phyloP scores from a whole-genome alignment of 2,329 filamentous ascomycete species.

The Ascochyta fabae region DNA sequence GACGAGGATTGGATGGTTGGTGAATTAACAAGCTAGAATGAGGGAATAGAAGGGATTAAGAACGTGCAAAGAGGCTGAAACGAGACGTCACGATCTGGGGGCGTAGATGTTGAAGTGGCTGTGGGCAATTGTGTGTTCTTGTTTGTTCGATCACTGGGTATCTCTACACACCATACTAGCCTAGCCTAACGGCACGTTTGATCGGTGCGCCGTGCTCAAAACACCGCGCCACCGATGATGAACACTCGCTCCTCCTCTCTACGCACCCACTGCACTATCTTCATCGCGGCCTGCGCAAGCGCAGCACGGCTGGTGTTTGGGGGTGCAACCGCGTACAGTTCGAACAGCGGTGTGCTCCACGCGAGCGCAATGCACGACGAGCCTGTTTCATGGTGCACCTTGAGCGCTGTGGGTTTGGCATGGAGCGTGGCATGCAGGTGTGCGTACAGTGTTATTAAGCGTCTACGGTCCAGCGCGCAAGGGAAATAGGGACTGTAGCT shows the following conservation, averaged over 20 bases:
- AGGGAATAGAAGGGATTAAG: too few relatives aligned
- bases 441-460: conserved; percentile 77
- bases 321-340: conserved; percentile 93
- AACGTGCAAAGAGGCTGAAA: too few relatives aligned
- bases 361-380: conserved; percentile 77
- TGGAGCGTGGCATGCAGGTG: conserved; percentile 86
- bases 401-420: conserved; percentile 80
- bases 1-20: too few relatives aligned
- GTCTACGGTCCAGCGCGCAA: conserved; percentile 65
- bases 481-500: conserved; percentile 74
- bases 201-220: conserved; percentile 34
- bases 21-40: too few relatives aligned
- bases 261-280: conserved; percentile 89
- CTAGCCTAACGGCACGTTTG: too few relatives aligned
- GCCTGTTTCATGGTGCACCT: conserved; percentile 81
- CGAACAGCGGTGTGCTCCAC: conserved; percentile 90
- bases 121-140: too few relatives aligned
- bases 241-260: conserved; percentile 93
- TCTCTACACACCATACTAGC: background rate
- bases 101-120: too few relatives aligned
- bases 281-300: conserved; percentile 84
- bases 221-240: conserved; percentile 95
- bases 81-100: too few relatives aligned
- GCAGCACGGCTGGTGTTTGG: conserved; percentile 67
- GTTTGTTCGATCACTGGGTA: background rate